phyloP scores from a whole-genome alignment of 805 yeast species.

The Ogataea parapolymorpha region DNA sequence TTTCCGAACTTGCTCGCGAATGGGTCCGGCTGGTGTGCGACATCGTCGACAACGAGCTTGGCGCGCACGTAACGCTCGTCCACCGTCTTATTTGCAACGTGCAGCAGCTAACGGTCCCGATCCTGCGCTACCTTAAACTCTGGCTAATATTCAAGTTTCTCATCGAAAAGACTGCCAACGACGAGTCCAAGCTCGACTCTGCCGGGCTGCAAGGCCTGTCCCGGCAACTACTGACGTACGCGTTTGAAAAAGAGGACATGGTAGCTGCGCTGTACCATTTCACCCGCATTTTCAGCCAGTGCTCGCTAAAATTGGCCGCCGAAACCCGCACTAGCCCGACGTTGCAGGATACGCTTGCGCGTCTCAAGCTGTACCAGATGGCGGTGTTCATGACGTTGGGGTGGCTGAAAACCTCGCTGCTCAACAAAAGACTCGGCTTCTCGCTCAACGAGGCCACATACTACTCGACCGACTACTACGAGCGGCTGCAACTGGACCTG shows the following conservation, averaged over 20 bases:
- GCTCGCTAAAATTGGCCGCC: conserved; percentile 3
- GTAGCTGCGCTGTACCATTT: conserved; percentile 12
- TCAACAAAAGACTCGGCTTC: conserved; percentile 5
- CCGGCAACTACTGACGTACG: conserved; percentile 1
- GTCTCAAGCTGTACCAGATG: conserved; percentile 21
- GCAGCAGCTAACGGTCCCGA: conserved; percentile 11
- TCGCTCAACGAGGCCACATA: background rate
- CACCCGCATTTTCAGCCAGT: conserved; percentile 9
- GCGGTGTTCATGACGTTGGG: conserved; percentile 16
- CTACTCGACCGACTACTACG: conserved; percentile 6
- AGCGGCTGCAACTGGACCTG: conserved; percentile 5
- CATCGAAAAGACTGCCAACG: conserved; percentile 10
- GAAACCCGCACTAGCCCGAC: background rate
- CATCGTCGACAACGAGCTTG: conserved; percentile 5
- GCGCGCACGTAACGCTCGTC: conserved; percentile 6
- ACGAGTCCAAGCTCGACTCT: conserved; percentile 7
- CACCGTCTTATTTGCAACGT: conserved; percentile 17
- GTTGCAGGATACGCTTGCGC: conserved; percentile 12
- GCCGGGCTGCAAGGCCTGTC: background rate
- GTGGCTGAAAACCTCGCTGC: conserved; percentile 1
- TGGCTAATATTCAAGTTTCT: conserved; percentile 18
- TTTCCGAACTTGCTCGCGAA: background rate
- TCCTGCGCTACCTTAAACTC: conserved; percentile 13
- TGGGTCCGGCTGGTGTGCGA: conserved; percentile 3
- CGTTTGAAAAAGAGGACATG: conserved; percentile 1